These are phyloP conservation scores for Xylariomycetidae sp. DNA, from an alignment of 2,329 filamentous ascomycete genomes.

Conservation along the genomic window DNA sequence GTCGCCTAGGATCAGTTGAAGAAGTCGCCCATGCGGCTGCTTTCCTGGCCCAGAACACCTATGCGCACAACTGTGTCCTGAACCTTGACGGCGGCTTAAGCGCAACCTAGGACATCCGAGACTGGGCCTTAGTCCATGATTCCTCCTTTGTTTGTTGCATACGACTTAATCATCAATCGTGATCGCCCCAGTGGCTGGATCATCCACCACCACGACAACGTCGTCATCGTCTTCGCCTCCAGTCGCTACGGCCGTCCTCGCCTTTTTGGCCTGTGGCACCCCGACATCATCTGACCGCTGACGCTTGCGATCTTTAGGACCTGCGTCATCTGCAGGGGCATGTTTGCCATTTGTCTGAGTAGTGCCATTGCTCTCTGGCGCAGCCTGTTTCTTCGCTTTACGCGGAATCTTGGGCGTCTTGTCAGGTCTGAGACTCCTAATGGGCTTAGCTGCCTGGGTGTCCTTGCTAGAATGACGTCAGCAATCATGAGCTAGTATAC, in stretches of 20 bases:
- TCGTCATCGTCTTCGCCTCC: slow-evolving; percentile 45
- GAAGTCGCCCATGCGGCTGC: slow-evolving; percentile 80
- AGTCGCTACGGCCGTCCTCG: too few species aligned
- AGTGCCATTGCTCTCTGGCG: slow-evolving; percentile 34
- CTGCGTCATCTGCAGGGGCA: slow-evolving; percentile 31
- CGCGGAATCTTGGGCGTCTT: slow-evolving; percentile 46
- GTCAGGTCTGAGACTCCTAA: slow-evolving; percentile 42
- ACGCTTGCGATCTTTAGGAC: slow-evolving; percentile 41
- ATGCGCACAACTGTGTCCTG: slow-evolving; percentile 81
- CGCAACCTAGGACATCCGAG: slow-evolving; percentile 54
- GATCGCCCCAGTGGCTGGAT: slow-evolving; percentile 53
- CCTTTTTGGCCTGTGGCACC: slow-evolving; percentile 43
- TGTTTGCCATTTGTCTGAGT: slow-evolving; percentile 37
- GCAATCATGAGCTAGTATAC: too few species aligned
- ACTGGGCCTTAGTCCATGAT: too few species aligned
- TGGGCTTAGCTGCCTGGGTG: slow-evolving; percentile 45
- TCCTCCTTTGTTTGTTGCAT: too few species aligned
- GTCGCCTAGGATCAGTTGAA: slow-evolving; percentile 60
- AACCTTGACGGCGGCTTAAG: slow-evolving; percentile 84
- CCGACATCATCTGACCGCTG: slow-evolving; percentile 37
- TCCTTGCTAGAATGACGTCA: slow-evolving; percentile 35
- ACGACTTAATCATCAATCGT: slow-evolving; percentile 65
- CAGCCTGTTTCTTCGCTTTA: slow-evolving; percentile 43
- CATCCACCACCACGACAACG: slow-evolving; percentile 46
- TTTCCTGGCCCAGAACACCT: slow-evolving; percentile 73